Evolutionary conservation across 148 eudicot genomes (phyloP).

Genomic region (Spergularia marina): DNA sequence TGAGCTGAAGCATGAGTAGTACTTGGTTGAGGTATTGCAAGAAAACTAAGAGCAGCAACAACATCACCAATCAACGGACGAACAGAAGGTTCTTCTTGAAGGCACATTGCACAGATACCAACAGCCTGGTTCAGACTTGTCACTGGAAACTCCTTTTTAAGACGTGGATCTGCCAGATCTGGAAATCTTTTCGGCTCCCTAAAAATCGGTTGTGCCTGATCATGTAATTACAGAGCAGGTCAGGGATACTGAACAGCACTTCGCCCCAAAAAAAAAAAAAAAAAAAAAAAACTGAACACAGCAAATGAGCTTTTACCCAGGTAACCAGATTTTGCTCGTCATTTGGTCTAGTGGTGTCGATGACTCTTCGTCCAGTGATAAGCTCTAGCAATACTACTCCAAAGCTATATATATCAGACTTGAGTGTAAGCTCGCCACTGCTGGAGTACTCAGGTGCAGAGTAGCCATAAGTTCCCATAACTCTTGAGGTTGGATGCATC

Average conservation of each 20-base stretch:
- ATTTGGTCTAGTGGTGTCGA: constrained; percentile 50
- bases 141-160: constrained; percentile 41
- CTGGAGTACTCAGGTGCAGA: constrained; percentile 64
- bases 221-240: constrained; percentile 13
- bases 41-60: constrained; percentile 60
- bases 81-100: constrained; percentile 65
- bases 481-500: constrained; percentile 41
- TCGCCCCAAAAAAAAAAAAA: not conserved
- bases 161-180: constrained; percentile 71
- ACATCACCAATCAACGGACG: constrained; percentile 75
- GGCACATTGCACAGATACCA: constrained; percentile 84
- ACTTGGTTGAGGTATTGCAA: constrained; percentile 35
- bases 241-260: not conserved
- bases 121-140: constrained; percentile 79
- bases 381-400: constrained; percentile 67
- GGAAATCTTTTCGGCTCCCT: constrained; percentile 65
- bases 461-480: constrained; percentile 64
- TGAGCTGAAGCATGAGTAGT: constrained; percentile 24
- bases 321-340: constrained; percentile 63
- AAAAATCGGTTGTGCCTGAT: constrained; percentile 78
- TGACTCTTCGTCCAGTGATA: constrained; percentile 50
- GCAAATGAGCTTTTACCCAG: constrained; percentile 40
- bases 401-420: constrained; percentile 64
- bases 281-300: not conserved
- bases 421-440: constrained; percentile 48